Conservation (phyloP, 2,329 filamentous ascomycete genomes). For the Paraphoma chrysanthemicola region DNA sequence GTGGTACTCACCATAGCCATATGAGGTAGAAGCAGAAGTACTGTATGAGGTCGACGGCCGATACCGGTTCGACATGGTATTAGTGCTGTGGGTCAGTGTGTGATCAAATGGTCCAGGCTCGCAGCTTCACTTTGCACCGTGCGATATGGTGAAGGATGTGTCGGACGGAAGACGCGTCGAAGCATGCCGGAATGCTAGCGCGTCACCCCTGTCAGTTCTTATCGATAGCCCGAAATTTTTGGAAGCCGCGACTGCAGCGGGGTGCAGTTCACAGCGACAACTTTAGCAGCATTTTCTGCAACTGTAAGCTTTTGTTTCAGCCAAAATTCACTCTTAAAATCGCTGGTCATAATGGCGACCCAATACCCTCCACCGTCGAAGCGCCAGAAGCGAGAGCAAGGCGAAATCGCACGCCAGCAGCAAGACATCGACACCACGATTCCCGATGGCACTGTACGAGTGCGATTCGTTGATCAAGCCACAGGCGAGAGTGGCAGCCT, state of each 20-base stretch:
- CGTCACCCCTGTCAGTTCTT: conserved; percentile 15
- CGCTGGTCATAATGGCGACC: conserved; percentile 71
- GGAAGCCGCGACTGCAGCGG: conserved; percentile 2
- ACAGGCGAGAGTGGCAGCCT: conserved; percentile 72
- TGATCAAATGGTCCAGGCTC: conserved; percentile 17
- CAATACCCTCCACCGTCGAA: conserved; percentile 85
- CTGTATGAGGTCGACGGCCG: conserved; percentile 39
- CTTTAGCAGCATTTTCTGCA: background rate
- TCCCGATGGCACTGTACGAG: conserved; percentile 77
- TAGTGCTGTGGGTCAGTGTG: conserved; percentile 28
- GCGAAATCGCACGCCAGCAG: conserved; percentile 75
- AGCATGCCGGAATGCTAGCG: conserved; percentile 15
- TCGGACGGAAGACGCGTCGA: conserved; percentile 14
- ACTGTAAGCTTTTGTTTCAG: background rate
- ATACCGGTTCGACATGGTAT: conserved; percentile 33
- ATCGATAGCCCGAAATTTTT: conserved; percentile 32
- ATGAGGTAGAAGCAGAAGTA: conserved; percentile 41
- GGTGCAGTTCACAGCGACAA: background rate
- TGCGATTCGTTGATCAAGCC: conserved; percentile 87
- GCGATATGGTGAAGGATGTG: background rate
- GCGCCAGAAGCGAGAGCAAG: conserved; percentile 77
- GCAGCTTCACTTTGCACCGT: conserved; percentile 2
- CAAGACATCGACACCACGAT: conserved; percentile 73
- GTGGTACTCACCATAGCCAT: conserved; percentile 45
- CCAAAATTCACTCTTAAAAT: background rate